A percentile compares a stretch with the other conserved stretches of the same genome.
phyloP scores from a whole-genome alignment of 2,329 filamentous ascomycete genomes.

The Elsinoe fawcettii region DNA sequence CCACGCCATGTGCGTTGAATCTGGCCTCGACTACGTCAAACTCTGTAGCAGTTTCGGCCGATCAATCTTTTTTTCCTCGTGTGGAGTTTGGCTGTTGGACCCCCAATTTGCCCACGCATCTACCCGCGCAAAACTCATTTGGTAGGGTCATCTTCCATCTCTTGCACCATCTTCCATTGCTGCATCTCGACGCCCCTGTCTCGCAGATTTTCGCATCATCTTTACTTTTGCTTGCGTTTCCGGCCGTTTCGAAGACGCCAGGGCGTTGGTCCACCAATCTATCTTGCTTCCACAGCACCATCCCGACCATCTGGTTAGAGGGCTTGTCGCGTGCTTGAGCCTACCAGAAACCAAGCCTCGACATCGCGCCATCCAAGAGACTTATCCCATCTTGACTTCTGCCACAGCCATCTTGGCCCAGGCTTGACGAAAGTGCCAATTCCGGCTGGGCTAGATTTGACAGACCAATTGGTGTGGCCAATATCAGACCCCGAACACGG shows the following conservation, averaged over 20 bases:
- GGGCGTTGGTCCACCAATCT: conserved; percentile 7
- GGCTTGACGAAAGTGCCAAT: conserved; percentile 3
- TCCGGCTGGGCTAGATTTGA: background rate
- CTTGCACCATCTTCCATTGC: background rate
- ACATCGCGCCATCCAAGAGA: background rate
- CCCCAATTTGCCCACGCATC: conserved; percentile 8
- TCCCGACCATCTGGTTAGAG: conserved; percentile 2
- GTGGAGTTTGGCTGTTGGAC: conserved; percentile 14
- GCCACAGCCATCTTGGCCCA: conserved; percentile 1
- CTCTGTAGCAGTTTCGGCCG: conserved; percentile 5
- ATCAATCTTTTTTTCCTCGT: background rate
- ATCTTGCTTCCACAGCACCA: conserved; percentile 4
- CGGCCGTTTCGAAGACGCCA: background rate
- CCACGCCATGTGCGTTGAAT: conserved; percentile 11
- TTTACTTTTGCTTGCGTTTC: background rate
- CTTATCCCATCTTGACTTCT: conserved; percentile 12
- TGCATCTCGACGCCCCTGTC: conserved; percentile 3
- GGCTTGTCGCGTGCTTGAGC: background rate
- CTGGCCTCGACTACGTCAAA: conserved; percentile 9
- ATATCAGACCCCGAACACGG: background rate
- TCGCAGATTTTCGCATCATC: background rate
- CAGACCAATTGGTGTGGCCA: background rate
- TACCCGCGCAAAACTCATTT: background rate
- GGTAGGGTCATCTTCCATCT: background rate
- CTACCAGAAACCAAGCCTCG: conserved; percentile 3